phyloP scores from a whole-genome alignment of 768 basidiomycete genomes.

The Cyclocybe cylindracea region DNA sequence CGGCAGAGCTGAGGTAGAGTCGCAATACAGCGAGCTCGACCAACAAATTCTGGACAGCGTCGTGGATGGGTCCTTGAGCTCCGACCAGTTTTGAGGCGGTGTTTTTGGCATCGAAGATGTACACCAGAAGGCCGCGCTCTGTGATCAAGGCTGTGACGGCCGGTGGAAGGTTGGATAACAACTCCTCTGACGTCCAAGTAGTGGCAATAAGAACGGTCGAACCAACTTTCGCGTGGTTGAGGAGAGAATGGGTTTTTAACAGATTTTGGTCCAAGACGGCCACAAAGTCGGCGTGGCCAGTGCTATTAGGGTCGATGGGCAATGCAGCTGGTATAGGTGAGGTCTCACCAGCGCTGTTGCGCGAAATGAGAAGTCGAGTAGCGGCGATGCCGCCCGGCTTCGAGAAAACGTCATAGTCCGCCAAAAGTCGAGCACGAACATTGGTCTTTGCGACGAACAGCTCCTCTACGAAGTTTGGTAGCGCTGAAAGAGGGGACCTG shows the following conservation, averaged over 20 bases:
- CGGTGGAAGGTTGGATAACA: conserved; percentile 64
- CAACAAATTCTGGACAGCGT: conserved; percentile 55
- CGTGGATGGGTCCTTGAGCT: conserved; percentile 31
- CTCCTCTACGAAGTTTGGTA: conserved; percentile 58
- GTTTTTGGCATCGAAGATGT: conserved; percentile 57
- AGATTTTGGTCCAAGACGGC: conserved; percentile 76
- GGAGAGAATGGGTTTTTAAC: conserved; percentile 74
- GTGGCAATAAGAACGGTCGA: conserved; percentile 77
- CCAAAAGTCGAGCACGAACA: conserved; percentile 61
- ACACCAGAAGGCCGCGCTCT: conserved; percentile 57
- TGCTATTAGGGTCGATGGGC: conserved; percentile 50
- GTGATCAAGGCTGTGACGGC: conserved; percentile 46
- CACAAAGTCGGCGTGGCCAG: conserved; percentile 65
- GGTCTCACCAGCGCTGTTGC: conserved; percentile 36
- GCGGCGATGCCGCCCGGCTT: conserved; percentile 70
- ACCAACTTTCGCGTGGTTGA: conserved; percentile 64
- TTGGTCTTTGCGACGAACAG: conserved; percentile 54
- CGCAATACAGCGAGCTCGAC: conserved; percentile 82
- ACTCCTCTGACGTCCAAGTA: conserved; percentile 74
- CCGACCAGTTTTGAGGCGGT: conserved; percentile 46
- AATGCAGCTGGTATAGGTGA: conserved; percentile 58
- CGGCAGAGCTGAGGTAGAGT: conserved; percentile 73
- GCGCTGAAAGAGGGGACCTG: conserved; percentile 50
- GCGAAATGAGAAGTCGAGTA: conserved; percentile 67
- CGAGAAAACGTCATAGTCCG: conserved; percentile 75